Evolutionary conservation across 371 early-diverging fungal species (phyloP), one percentile per base, ranked within the genome.

Genomic region (Syncephalis fuscata): DNA sequence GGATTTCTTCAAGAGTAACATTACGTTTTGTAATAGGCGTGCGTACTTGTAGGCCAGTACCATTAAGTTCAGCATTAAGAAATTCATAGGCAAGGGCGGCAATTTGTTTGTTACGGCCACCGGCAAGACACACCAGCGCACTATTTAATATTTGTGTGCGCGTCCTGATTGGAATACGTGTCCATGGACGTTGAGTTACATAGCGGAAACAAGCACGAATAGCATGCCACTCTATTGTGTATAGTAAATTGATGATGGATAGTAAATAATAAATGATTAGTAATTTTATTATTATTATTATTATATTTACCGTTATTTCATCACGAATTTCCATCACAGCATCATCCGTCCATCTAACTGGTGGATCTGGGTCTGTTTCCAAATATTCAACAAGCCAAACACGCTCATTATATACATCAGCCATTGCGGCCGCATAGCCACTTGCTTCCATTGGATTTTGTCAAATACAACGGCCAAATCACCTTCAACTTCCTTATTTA

Each of bases 101-200:
- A 87, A 92, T 87, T 83, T 85, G 85, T 65, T 92, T 92, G 68
- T 92, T 92, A 38, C 91, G 76, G 19, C 92, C 92, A 38, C 92
- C 92, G 17, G 92, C 90, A 1, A 92, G 61, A 59, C 92, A 92
- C 15, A 87, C 80, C 16, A 92, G 78, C 48, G 86, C 83, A 56
- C 82, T 71, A 60, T 92, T 92, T 68, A 92, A 73, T 5, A 92
- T 81, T n/a, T 86, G 55, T 0, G 92, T 92, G 45, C 75, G 75
- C 2, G 82, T 70, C 49, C 79, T 72, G 26, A 92, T 53, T 16
- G 91, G 92, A 56, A 92, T 81, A 4, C 90, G 76, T 53, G 78
- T 82, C 92, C 92, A 92, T 10, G 92, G 92, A 57, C 85, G 88
- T 56, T 92, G 90, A 0, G 92, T 92, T 9, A 89, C 76, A 58